Evolutionary conservation across 2,329 filamentous ascomycete species (phyloP), one percentile per base, ranked within the genome.

Genomic region (Cladophialophora exuberans): DNA sequence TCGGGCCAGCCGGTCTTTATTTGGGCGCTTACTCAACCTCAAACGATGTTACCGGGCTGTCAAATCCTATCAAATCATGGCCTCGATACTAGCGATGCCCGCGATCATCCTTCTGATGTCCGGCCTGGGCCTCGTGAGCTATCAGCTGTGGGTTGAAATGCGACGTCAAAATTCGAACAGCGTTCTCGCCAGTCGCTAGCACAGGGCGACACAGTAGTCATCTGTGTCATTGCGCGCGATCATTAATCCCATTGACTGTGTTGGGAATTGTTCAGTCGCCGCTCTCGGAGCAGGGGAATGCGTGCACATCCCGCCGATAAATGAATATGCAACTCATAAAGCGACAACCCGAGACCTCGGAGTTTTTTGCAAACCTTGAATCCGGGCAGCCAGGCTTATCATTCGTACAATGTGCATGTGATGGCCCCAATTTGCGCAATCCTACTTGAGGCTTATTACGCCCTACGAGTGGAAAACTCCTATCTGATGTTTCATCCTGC

Each of bases 11-110:
- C 31, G 22, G 36, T 13, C 20, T 22, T 17, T n/a, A 23, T n/a
- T n/a, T 42, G 38, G 56, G 44, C 56, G 56, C 56, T 59, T 59
- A 59, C 48, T 56, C 51, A 58, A 56, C 38, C 42, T 31, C 44
- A 41, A 41, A 49, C 48, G 36, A 55, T 52, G 52, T 49, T 39
- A 46, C 31, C 42, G 48, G 38, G 47, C 38, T 20, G 31, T 39
- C 52, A 38, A 38, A 30, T 15, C 41, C 20, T 26, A 49, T 49
- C 46, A 39, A 20, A 15, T 25, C 17, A 23, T 15, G 13, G 38
- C 20, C 20, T 13, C 30, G 35, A 41, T 41, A 22, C 33, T 20
- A n/a, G 13, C 15, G 26, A 22, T 23, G 39, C 15, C 39, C 39
- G 39, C 13, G 39, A 42, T 42, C 17, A 42, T 20, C 10, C 28